Conservation (phyloP, 192 early-diverging fungal species). For the Backusella australiensis region DNA sequence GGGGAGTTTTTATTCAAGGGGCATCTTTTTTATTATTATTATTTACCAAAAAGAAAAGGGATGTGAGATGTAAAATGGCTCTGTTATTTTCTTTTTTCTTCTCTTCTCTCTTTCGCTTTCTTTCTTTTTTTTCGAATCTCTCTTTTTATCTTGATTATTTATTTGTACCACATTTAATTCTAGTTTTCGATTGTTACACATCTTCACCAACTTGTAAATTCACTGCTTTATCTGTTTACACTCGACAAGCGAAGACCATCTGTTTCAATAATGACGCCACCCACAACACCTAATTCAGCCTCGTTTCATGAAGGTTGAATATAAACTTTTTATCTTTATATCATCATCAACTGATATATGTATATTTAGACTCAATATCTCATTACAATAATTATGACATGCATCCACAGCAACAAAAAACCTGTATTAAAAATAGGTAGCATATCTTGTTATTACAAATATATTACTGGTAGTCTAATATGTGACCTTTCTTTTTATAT, state of each 20-base stretch:
- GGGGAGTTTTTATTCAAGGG: not conserved
- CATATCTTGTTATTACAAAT: not conserved
- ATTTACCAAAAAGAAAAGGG: not conserved
- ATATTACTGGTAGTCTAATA: not conserved
- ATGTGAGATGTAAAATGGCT: not conserved
- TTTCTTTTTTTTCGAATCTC: not conserved
- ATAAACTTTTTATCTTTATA: not conserved
- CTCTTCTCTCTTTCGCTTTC: not conserved
- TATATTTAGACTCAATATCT: not conserved
- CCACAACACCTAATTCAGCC: not conserved
- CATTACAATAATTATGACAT: not conserved
- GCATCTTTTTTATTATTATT: not conserved
- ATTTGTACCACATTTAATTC: not conserved
- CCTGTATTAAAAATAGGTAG: not conserved
- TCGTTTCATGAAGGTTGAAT: not conserved
- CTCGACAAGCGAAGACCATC: not conserved
- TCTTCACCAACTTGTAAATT: conserved; percentile 8
- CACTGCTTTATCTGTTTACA: not conserved
- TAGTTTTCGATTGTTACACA: conserved; percentile 6
- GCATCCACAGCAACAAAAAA: not conserved
- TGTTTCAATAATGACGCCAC: not conserved
- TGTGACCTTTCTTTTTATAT: not conserved
- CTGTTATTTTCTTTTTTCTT: not conserved
- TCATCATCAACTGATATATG: too few species aligned
- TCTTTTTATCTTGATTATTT: not conserved